Evolutionary conservation across 2,329 filamentous ascomycete genomes (phyloP), one percentile per base, ranked within the genome.

Genomic region (Furcasterigmium sp.): DNA sequence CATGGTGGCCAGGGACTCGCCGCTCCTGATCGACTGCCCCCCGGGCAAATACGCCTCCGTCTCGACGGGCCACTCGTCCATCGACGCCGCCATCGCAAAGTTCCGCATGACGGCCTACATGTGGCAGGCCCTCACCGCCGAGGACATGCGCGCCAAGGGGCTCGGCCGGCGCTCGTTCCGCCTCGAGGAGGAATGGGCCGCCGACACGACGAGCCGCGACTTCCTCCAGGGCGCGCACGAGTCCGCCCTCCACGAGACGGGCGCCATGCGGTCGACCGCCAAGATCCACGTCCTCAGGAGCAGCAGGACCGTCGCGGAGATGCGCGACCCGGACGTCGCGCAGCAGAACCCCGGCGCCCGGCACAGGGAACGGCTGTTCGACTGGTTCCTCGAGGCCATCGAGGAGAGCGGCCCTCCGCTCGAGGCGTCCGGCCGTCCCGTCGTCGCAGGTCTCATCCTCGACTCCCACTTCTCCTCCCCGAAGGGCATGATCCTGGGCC

Each of bases 101-200:
- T 84, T 85, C 52, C 75, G 83, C 42, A 85, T 85, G 75, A 76
- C 83, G 17, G 85, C 83, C 19, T 87, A 87, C 59, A 72, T 88
- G 44, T 87, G 85, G 84, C 85, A 89, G 57, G 83, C 84, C 18
- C 84, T 86, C 45, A 87, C 83, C 2, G 84, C 82, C 18, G 84
- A 88, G 56, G 84, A 88, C 54, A 84, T 88, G 78, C 81, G 80
- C 49, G 71, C 77, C 39, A 78, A 85, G 53, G 78, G 79, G 20
- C 81, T 88, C 49, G 82, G 82, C 9, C 72, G 84, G 38, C 75
- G 84, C 41, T 84, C 80, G 50, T 88, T 87, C 63, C 75, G 84
- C 29, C 78, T 86, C 39, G 85, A 88, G 55, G 85, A 89, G 55
- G 80, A 85, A 54, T 88, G 84, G 83, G 76, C 80, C 53, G 72